Evolutionary conservation across 1,284 basidiomycete species (phyloP), one percentile per base, ranked within the genome.

Genomic region (Microbotryum lychnidis-dioicae): DNA sequence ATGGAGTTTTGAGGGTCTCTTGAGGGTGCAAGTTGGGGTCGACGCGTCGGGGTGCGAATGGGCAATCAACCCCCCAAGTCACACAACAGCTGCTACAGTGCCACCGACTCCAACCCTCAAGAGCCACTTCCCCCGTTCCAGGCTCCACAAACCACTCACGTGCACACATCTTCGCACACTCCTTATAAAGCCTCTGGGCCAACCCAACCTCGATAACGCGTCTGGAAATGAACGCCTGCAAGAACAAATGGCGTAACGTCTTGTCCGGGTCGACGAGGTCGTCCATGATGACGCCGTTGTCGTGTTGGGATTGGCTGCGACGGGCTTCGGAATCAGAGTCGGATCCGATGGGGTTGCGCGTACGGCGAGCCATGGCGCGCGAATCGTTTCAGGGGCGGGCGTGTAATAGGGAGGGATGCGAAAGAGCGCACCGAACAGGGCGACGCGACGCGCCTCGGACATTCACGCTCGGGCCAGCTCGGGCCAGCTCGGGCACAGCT

Each of bases 171-270:
- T 44, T 56, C 29, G 42, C 44, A 23, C 62, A 65, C 49, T 67
- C 58, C 67, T 77, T 75, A 82, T 85, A 87, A 25, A 91, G 77
- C 50, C 79, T 76, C 56, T 82, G 78, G 0, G 84, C 86, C 3
- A 87, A 79, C 33, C 79, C 79, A 56, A 79, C 79, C 21, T 86
- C 82, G 8, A 90, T 72, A 7, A 83, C 75, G 23, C 84, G 80
- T 25, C 88, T 80, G 31, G 87, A 87, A 37, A 91, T 76, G 27
- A 87, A 75, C 0, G 85, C 82, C 65, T 91, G 88, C 12, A 90
- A 79, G 69, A 87, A 90, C 50, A 91, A 79, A 37, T 83, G 81
- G 64, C 83, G 81, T 2, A 87, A 50, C 25, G 64, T 61, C 56
- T 59, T 62, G 21, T 45, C 18, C 10, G 62, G 62, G 31, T 66